Conservation (phyloP, 2,329 filamentous ascomycete genomes). For the Bipolaris cookei region DNA sequence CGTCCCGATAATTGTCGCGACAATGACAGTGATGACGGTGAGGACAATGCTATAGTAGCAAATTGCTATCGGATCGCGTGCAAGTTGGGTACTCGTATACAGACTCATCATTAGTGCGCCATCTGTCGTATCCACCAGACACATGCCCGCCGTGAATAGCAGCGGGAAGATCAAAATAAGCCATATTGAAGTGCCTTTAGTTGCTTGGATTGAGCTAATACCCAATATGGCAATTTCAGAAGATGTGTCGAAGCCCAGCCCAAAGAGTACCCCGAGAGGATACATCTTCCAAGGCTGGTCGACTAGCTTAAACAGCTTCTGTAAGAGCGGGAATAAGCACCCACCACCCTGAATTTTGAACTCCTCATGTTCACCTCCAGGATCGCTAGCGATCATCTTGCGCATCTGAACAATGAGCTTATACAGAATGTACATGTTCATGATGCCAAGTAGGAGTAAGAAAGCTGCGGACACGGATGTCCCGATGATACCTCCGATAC, state of each 20-base stretch:
- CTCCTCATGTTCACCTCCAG: slow-evolving; percentile 57
- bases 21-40: slow-evolving; percentile 80
- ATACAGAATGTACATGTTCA: slow-evolving; percentile 85
- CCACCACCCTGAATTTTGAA: slow-evolving; percentile 79
- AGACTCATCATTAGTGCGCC: slow-evolving; percentile 94
- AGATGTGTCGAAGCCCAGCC: slow-evolving; percentile 92
- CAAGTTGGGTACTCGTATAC: slow-evolving; percentile 80
- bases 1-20: slow-evolving; percentile 83
- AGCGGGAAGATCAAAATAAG: slow-evolving; percentile 90
- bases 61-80: slow-evolving; percentile 83
- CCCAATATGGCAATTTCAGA: slow-evolving; percentile 92
- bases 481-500: slow-evolving; percentile 85
- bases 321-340: slow-evolving; percentile 73
- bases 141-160: slow-evolving; percentile 95
- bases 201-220: slow-evolving; percentile 85
- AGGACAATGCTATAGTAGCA: slow-evolving; percentile 92
- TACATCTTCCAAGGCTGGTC: slow-evolving; percentile 93
- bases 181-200: slow-evolving; percentile 89
- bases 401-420: slow-evolving; percentile 74
- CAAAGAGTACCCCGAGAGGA: slow-evolving; percentile 82
- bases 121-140: slow-evolving; percentile 88
- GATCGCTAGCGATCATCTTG: slow-evolving; percentile 61
- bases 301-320: slow-evolving; percentile 76
- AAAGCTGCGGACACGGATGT: slow-evolving; percentile 85
- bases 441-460: slow-evolving; percentile 78